A percentile compares a stretch with the other conserved stretches of the same genome.
These are phyloP conservation scores for Blastobotrys muscicola DNA, from an alignment of 805 yeast species.

Conservation along the genomic window DNA sequence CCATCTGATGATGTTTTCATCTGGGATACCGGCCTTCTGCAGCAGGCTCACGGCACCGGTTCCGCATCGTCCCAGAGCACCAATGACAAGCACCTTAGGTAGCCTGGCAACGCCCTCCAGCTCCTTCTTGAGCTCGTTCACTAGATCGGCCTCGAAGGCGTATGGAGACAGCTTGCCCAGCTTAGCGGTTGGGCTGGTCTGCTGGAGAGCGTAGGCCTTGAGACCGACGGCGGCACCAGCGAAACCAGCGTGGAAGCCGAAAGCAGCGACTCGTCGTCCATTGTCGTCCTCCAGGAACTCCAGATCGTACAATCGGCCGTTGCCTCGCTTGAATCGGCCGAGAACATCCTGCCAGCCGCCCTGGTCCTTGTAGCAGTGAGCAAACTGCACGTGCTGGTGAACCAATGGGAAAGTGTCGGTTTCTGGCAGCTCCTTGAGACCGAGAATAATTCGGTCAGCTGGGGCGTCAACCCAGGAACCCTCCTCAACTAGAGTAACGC, in stretches of 20 bases:
- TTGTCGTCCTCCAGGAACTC: conserved; percentile 90
- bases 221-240: conserved; percentile 98
- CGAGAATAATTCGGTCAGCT: conserved; percentile 76
- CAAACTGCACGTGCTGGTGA: conserved; percentile 96
- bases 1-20: conserved; percentile 78
- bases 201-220: conserved; percentile 90
- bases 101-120: conserved; percentile 40
- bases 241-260: conserved; percentile 99
- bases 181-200: conserved; percentile 58
- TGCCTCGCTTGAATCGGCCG: conserved; percentile 80
- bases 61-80: conserved; percentile 98
- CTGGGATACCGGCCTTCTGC: conserved; percentile 80
- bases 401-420: conserved; percentile 79
- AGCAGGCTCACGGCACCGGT: conserved; percentile 88
- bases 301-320: conserved; percentile 83
- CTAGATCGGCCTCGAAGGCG: conserved; percentile 65
- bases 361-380: conserved; percentile 97
- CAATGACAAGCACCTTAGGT: conserved; percentile 83
- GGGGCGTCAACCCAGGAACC: conserved; percentile 95
- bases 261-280: conserved; percentile 98
- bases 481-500: conserved; percentile 82
- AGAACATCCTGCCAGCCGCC: conserved; percentile 94
- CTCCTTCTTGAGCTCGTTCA: conserved; percentile 39
- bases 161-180: conserved; percentile 77
- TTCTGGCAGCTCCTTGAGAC: conserved; percentile 93